phyloP scores from a whole-genome alignment of 176 grass and related monocot species.

The Oryza meridionalis region DNA sequence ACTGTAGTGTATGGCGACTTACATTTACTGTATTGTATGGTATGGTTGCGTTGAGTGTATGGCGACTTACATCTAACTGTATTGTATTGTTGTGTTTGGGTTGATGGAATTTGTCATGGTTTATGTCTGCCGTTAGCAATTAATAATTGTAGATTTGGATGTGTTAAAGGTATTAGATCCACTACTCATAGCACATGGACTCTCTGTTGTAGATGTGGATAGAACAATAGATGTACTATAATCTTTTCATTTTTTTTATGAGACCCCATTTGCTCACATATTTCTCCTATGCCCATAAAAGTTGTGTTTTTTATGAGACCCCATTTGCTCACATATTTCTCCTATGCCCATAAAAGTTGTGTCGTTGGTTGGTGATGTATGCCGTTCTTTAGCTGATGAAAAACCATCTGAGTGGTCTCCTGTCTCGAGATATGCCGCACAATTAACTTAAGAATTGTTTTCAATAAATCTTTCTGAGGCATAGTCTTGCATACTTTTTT shows the following conservation, averaged over 20 bases:
- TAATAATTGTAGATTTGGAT: neutral
- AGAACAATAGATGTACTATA: neutral
- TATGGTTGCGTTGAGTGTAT: neutral
- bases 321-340: neutral
- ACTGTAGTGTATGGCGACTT: neutral
- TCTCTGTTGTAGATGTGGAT: constrained; percentile 3
- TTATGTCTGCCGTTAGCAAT: neutral
- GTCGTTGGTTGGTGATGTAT: neutral
- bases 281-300: neutral
- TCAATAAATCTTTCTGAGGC: neutral
- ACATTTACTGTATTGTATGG: neutral
- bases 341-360: neutral
- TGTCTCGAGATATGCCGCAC: neutral
- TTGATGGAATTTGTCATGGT: neutral
- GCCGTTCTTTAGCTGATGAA: neutral
- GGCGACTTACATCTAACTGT: neutral
- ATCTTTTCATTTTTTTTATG: neutral
- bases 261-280: neutral
- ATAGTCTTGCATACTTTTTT: neutral
- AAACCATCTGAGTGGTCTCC: neutral
- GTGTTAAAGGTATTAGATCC: constrained; percentile 9
- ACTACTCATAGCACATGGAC: no score
- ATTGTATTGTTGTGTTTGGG: neutral
- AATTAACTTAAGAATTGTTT: neutral
- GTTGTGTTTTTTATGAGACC: neutral